Conservation (phyloP, 139 green algal species). For the Micractinium sp. region DNA sequence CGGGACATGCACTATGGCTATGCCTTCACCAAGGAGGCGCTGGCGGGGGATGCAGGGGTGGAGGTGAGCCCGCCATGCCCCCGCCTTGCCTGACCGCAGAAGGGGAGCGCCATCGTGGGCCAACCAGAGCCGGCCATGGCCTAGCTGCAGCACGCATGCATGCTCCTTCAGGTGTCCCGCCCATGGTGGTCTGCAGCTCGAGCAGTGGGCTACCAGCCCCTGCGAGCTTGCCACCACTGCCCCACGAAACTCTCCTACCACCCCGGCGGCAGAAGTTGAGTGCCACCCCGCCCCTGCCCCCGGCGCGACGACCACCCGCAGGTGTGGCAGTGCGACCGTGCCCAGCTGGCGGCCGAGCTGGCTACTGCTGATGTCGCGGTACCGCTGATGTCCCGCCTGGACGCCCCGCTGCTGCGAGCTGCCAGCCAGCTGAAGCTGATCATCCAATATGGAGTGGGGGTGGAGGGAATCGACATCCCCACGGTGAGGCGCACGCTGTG, state of each 20-base stretch:
- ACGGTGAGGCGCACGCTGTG: neutral
- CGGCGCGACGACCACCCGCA: neutral
- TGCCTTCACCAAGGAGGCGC: constrained; percentile 44
- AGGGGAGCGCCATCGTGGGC: neutral
- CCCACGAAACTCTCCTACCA: too few species aligned
- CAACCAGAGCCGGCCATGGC: too few species aligned
- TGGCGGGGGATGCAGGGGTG: constrained; percentile 28
- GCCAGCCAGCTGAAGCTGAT: constrained; percentile 60
- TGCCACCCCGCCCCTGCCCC: too few species aligned
- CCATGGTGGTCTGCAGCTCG: neutral
- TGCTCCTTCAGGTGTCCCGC: neutral
- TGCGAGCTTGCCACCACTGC: too few species aligned
- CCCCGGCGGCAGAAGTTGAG: too few species aligned
- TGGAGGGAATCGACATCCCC: constrained; percentile 71
- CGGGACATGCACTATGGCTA: constrained; percentile 53
- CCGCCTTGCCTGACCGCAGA: neutral
- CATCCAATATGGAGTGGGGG: constrained; percentile 74
- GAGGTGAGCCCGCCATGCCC: neutral
- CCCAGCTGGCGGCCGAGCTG: constrained; percentile 44
- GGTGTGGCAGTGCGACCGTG: constrained; percentile 45
- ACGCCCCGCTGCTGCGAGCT: constrained; percentile 38
- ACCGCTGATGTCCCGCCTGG: constrained; percentile 62
- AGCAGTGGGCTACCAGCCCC: too few species aligned
- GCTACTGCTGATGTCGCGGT: constrained; percentile 56
- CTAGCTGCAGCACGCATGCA: neutral